A percentile compares a stretch with the other conserved stretches of the same genome.
Conservation (phyloP, 495 filamentous ascomycete species). For the Penicillium crystallinum region DNA sequence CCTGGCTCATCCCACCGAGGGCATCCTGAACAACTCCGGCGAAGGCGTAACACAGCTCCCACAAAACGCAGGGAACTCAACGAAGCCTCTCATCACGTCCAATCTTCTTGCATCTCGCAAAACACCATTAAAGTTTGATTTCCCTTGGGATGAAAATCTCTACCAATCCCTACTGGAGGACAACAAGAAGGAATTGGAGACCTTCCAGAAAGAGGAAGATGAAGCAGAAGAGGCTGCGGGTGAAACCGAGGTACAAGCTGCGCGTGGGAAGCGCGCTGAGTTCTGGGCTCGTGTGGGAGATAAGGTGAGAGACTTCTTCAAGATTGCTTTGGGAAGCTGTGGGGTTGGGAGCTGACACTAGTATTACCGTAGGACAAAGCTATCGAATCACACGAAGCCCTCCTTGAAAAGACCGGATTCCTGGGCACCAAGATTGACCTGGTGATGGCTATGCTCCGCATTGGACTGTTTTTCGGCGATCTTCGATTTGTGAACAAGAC, state of each 20-base stretch:
- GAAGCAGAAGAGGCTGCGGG: conserved; percentile 92
- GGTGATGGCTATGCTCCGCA: conserved; percentile 89
- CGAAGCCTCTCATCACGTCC: conserved; percentile 47
- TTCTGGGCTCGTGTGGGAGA: conserved; percentile 92
- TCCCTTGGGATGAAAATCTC: conserved; percentile 85
- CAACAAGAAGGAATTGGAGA: conserved; percentile 85
- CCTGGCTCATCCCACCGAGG: conserved; percentile 89
- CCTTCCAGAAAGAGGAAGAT: conserved; percentile 92
- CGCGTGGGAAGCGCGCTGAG: conserved; percentile 89
- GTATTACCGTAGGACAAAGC: conserved; percentile 70
- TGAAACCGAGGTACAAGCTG: conserved; percentile 89
- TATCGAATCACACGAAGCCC: conserved; percentile 80
- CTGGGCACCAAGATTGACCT: conserved; percentile 96
- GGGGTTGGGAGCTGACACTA: conserved; percentile 10
- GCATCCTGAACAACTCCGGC: conserved; percentile 73
- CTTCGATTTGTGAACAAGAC: conserved; percentile 86
- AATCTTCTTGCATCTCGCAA: conserved; percentile 69
- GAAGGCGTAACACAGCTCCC: conserved; percentile 62
- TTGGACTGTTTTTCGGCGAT: conserved; percentile 93
- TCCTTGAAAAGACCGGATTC: conserved; percentile 90
- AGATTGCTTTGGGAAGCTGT: neutral
- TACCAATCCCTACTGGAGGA: conserved; percentile 82
- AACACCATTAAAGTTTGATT: conserved; percentile 53
- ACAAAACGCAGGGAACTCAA: conserved; percentile 50
- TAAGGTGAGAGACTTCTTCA: conserved; percentile 60